A percentile compares a stretch with the other conserved stretches of the same genome.
Evolutionary conservation across 495 filamentous ascomycete species (phyloP).

Genomic region (Aspergillus coremiiformis): DNA sequence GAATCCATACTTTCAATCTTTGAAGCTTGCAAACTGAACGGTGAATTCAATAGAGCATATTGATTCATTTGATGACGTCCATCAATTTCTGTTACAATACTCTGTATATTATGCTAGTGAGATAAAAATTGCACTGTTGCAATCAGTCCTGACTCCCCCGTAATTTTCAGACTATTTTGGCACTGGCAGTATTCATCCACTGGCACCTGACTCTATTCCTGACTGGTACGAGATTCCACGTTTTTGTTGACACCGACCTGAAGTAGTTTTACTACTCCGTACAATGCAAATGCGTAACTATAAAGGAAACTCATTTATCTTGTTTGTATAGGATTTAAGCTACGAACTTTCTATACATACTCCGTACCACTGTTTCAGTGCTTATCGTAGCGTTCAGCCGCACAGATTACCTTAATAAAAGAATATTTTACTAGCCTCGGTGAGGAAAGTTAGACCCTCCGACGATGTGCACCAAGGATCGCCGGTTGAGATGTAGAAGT

Average conservation of each 20-base stretch:
- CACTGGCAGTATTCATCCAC: background rate
- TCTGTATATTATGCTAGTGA: background rate
- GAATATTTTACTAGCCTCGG: background rate
- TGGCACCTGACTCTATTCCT: background rate
- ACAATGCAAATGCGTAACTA: background rate
- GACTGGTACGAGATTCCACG: background rate
- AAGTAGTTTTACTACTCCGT: too few species aligned
- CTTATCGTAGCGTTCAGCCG: background rate
- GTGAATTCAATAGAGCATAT: too few species aligned
- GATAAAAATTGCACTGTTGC: background rate
- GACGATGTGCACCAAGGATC: slow-evolving; percentile 2
- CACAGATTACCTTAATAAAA: background rate
- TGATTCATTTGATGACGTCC: background rate
- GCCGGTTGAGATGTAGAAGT: background rate
- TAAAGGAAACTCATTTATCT: too few species aligned
- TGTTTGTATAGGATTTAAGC: background rate
- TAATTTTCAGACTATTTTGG: background rate
- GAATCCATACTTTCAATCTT: too few species aligned
- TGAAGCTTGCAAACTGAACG: too few species aligned
- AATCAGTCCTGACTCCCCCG: background rate
- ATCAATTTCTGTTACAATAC: background rate
- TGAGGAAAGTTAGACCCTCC: background rate
- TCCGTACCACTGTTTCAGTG: too few species aligned
- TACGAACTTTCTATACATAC: too few species aligned
- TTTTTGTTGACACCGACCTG: too few species aligned